Base-by-base conservation (phyloP, 352 stramenopile species). In the Phytophthora multivora region DNA sequence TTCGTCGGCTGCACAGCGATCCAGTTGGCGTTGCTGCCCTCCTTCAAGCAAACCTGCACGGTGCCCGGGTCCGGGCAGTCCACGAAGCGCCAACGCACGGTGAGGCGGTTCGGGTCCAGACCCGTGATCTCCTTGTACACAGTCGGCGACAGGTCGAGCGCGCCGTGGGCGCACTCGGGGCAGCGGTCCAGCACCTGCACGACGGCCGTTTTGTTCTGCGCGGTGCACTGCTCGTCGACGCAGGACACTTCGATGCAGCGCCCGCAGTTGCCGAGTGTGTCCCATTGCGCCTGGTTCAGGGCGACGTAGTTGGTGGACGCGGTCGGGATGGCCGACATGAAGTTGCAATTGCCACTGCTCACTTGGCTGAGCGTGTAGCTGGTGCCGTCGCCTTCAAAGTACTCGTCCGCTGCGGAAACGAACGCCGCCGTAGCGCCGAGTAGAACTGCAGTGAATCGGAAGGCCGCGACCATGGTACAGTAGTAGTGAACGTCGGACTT, bases 181-280 rank as follows among this genome's bases (percentile, higher is more conserved):
- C 85, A 93, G 4, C 78, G 79, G 50, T 93, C 83, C 11, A 90
- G 63, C 50, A 93, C 80, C 51, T 93, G 72, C 13, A 91, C 75
- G 42, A 93, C 43, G 12, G 80, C 66, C 4, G 61, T 82, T 35
- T 69, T 78, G 48, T 76, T 75, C 48, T 77, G 55, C 21, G 25
- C 60, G 9, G 63, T 58, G 52, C 84, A 93, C 13, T 64, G 52
- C 0, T 62, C 50, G 65, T 93, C 84, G 5, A 77, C 70, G 48
- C 82, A 91, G 40, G 75, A 81, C 19, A 88, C 79, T 47, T 86
- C 66, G 33, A 80, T 76, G 46, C 81, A 91, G 25, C 81, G 79
- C 25, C 79, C 80, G 39, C 80, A 89, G 45, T 78, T 82, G 18
- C 42, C 59, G 23, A 80, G 73, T 19, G 28, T 69, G 45, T 86